phyloP scores from a whole-genome alignment of 495 filamentous ascomycete genomes.

The Podospora sp. region DNA sequence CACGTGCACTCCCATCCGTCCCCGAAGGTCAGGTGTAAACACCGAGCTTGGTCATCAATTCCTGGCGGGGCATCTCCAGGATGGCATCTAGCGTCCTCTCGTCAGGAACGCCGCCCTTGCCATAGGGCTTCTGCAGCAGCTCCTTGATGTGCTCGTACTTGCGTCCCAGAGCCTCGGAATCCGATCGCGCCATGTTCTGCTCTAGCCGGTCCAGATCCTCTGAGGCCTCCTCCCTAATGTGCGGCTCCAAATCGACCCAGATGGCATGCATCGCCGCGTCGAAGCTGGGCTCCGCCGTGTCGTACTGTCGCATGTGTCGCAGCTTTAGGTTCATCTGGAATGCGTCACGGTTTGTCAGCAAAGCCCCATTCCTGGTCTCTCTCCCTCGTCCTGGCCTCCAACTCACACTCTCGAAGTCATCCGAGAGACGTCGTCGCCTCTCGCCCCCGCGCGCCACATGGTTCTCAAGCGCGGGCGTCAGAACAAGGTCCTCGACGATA shows the following conservation, averaged over 20 bases:
- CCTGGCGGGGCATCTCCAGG: conserved; percentile 30
- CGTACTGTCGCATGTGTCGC: conserved; percentile 30
- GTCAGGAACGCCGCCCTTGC: conserved; percentile 30
- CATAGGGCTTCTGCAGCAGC: conserved; percentile 36
- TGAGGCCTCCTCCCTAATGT: conserved; percentile 30
- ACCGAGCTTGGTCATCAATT: conserved; percentile 33
- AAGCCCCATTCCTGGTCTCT: background rate
- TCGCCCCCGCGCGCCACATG: conserved; percentile 25
- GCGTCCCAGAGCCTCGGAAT: conserved; percentile 27
- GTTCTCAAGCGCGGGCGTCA: conserved; percentile 33
- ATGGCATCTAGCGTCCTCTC: conserved; percentile 26
- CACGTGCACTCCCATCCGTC: background rate
- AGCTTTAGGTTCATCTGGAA: conserved; percentile 35
- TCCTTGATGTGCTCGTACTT: conserved; percentile 35
- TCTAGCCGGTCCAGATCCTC: conserved; percentile 32
- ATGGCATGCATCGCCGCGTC: conserved; percentile 30
- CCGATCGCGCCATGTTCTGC: conserved; percentile 25
- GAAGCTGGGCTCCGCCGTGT: conserved; percentile 28
- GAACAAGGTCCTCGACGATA: conserved; percentile 34
- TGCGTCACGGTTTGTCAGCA: background rate
- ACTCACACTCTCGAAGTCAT: conserved; percentile 35
- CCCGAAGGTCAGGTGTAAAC: conserved; percentile 22
- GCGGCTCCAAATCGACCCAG: conserved; percentile 39
- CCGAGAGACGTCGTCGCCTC: conserved; percentile 27
- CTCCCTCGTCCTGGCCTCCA: background rate